Base-by-base conservation (phyloP, 2,329 filamentous ascomycete species). In the Aspergillus aculeatinus region DNA sequence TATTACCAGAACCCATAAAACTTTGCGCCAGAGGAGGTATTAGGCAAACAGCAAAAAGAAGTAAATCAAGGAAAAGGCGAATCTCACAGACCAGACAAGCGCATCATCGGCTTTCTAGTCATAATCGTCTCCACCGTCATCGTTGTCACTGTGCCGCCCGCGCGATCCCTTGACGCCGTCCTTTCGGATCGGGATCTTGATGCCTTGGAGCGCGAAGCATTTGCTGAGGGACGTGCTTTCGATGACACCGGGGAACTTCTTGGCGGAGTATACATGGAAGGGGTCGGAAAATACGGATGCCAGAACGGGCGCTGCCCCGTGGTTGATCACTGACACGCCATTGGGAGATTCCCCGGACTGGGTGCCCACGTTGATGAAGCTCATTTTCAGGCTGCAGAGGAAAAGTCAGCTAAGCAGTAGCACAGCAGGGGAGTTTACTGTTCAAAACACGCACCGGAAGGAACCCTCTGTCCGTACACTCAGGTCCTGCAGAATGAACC, bases 231-330 rank as follows among this genome's bases (percentile, higher is more conserved):
- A 79, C 0, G 95, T 99, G 75, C 90, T 96, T 74, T 98, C 94
- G 60, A 96, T 96, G 1, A 99, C 95, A 47, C 95, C 95, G 0
- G 95, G 95, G 76, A 99, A 99, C 72, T 97, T 97, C 83, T 99
- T 99, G 51, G 95, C 95, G 2, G 91, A 96, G 77, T 89, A 98
- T 31, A 99, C 95, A 57, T 92, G 91, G 81, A 99, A 98, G 2
- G 87, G 84, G 4, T 96, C 90, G 51, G 91, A 96, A 77, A 94
- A 98, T 68, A 87, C 89, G 9, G 88, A 89, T 0, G 94, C 92
- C 19, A 98, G 83, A 12, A 97, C 89, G 0, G 91, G 91, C 0
- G 91, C 90, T 63, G 87, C 88, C 58, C 88, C 89, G 42, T 85
- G 88, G 74, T 92, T 95, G 61, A 96, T 79, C 4, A 78, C 80